A percentile compares a stretch with the other conserved stretches of the same genome.
phyloP scores from a whole-genome alignment of 441 rosid species.

The Populus hybrid region DNA sequence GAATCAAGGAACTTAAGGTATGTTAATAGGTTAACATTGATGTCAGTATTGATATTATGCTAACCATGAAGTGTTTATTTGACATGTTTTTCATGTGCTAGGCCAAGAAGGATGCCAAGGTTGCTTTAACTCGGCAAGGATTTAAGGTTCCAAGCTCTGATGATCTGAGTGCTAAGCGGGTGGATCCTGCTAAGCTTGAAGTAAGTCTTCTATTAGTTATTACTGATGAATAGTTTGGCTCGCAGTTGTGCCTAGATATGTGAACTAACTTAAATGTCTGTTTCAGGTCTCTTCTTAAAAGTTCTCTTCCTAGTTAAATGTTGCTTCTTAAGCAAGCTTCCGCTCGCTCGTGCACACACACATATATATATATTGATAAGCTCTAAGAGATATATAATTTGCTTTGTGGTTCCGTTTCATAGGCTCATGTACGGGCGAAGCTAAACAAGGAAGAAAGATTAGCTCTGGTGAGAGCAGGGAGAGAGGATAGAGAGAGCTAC shows the following conservation, averaged over 20 bases:
- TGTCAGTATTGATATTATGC: neutral
- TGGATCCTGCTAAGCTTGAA: conserved; percentile 85
- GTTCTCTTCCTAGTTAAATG: neutral
- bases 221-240: neutral
- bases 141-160: conserved; percentile 74
- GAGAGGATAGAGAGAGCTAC: conserved; percentile 79
- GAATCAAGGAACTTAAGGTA: conserved; percentile 85
- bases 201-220: conserved; percentile 44
- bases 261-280: neutral
- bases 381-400: neutral
- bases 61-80: neutral
- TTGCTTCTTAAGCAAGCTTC: neutral
- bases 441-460: conserved; percentile 79
- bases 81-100: conserved; percentile 11
- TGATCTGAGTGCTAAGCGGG: conserved; percentile 64
- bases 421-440: conserved; percentile 81
- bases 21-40: neutral
- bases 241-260: neutral
- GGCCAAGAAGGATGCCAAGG: conserved; percentile 73
- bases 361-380: neutral
- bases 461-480: conserved; percentile 74
- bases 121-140: conserved; percentile 73
- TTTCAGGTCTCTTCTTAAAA: neutral
- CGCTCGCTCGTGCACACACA: too few relatives aligned
- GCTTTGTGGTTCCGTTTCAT: conserved; percentile 9